Base-by-base conservation (phyloP, 2,329 filamentous ascomycete species). In the Penicillium paneum region DNA sequence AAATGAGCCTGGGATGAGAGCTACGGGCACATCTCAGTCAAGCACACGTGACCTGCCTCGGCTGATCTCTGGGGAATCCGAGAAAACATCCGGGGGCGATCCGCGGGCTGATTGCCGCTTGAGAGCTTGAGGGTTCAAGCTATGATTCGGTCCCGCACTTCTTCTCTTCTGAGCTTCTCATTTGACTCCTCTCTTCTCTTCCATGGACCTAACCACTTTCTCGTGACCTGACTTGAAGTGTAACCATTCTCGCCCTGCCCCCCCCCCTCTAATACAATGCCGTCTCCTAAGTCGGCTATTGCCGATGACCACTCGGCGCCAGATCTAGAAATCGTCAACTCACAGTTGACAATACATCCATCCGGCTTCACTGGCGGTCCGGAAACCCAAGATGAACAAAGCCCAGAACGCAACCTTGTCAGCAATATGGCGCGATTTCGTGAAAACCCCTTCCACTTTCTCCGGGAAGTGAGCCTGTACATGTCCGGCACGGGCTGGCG, bases 401-500 rank as follows among this genome's bases (percentile, higher is more conserved):
- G 74, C 38, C 73, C 74, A 26, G 76, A 79, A 57, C 70, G 73
- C 21, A 77, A 78, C 52, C 72, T 81, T 36, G 75, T 81, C 47
- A 85, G 88, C 71, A 85, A 92, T 68, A 94, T 94, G 81, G 89
- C 90, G 45, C 88, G 91, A 42, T 97, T 97, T 72, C 86, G 93
- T 54, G 76, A 88, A 53, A 81, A 83, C 51, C 85, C 85, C 1
- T 76, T 88, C 60, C 81, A 91, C 60, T 97, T 97, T 71, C 84
- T 97, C 29, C 90, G 91, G 63, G 94, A 99, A 78, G 88, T 99
- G 32, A 94, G 90, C 43, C 81, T 96, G 32, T 92, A 97, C 74
- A 89, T 97, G 60, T 93, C 91, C 12, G 94, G 94, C 51, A 88
- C 89, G 47, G 93, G 92, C 71, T 99, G 94, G 94, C 89, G 94